Conservation (phyloP, 2,329 filamentous ascomycete species). For the Fusarium drepaniforme region DNA sequence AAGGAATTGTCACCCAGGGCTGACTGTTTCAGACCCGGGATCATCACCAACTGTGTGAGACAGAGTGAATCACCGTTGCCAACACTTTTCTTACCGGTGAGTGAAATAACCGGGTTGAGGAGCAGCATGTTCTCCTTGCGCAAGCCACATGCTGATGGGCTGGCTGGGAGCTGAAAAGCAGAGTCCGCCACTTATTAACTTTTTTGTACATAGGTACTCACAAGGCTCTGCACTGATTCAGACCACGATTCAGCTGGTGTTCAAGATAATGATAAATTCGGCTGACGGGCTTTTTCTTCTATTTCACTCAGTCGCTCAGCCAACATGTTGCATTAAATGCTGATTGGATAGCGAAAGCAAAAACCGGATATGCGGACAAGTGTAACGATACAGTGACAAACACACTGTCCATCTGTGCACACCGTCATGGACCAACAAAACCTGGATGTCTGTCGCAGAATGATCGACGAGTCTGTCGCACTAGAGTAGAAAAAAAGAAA, state of each 20-base stretch:
- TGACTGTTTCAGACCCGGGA: background rate
- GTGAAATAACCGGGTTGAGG: background rate
- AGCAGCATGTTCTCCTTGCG: background rate
- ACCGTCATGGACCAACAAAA: background rate
- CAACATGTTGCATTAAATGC: background rate
- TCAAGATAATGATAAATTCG: background rate
- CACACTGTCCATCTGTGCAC: background rate
- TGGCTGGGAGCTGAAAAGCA: background rate
- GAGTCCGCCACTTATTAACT: background rate
- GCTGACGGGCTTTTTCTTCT: background rate
- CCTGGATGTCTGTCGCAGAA: background rate
- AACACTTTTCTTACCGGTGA: background rate
- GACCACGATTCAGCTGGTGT: background rate
- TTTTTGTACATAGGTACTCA: background rate
- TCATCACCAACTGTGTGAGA: background rate
- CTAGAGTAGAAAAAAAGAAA: background rate
- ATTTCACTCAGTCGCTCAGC: background rate
- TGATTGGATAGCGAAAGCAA: background rate
- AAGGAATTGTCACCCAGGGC: background rate
- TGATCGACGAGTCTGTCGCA: background rate
- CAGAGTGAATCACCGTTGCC: background rate
- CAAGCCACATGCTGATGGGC: background rate
- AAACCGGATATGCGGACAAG: background rate
- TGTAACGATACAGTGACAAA: background rate
- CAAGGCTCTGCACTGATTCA: background rate